Evolutionary conservation across 164 flowering plant genomes (phyloP), one percentile per base, ranked within the genome.

Genomic region (Nymphaea colorata): DNA sequence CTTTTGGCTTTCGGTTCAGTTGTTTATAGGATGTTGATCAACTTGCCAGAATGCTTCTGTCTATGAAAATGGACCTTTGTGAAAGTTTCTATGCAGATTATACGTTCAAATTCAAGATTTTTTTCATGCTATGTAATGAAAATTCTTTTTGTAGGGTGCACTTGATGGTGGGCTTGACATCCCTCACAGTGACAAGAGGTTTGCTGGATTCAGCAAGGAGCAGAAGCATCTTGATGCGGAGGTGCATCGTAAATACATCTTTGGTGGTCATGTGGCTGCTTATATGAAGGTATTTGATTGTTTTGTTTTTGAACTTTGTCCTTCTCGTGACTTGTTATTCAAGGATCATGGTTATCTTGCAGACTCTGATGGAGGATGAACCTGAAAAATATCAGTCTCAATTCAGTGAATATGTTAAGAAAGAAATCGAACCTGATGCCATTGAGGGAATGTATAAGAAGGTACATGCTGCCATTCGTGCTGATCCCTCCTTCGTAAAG

Each of bases 151-250:
- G 7, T 73, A 90, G 96, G 96, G 96, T 47, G 93, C 93, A 25
- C 76, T 90, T 74, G 93, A 90, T 82, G 96, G 93, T 70, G 96
- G 96, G 0, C 69, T 90, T 67, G 96, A 90, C 65, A 84, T 90
- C 71, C 96, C 93, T 12, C 96, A 90, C 81, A 85, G 92, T 69
- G 93, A 90, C 16, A 90, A 88, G 80, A 80, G 96, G 72, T 85
- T 88, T 80, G 93, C 93, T 77, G 96, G 96, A 3, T 90, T 74
- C 69, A 43, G 67, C 0, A 87, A 86, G 81, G 91, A 86, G 0
- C 70, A 74, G 11, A 84, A 87, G 77, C 85, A 84, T 72, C 88
- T 90, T 73, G 89, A 90, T 80, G 83, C 87, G 55, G 93, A 90
- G 45, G 83, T 85, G 61, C 96, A 90, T 72, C 83, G 90, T 67